Evolutionary conservation across 192 early-diverging fungal genomes (phyloP), one percentile per base, ranked within the genome.

Genomic region (Gryganskiella cystojenkinii): DNA sequence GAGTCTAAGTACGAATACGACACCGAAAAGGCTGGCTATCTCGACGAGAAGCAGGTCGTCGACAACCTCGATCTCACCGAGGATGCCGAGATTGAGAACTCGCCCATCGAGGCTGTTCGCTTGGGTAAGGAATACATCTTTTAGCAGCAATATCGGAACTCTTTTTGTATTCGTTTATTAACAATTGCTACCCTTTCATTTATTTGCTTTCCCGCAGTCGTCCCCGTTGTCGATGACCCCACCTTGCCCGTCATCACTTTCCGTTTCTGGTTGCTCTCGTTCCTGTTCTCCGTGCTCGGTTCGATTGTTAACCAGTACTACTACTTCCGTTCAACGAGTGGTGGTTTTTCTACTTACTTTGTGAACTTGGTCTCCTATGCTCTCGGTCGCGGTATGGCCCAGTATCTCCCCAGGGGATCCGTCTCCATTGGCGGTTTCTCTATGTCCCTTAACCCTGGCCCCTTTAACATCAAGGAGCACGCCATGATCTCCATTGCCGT

Each of bases 391-490:
- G 47, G 19, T 40, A 78, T 78, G 73, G 73, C 65, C 15, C 53
- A 15, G 2, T 15, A 3, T 14, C 58, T 60, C 14, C 58, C 58
- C 0, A 22, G 9, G 8, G 6, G 24, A 19, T 24, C 35, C 2
- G 15, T 42, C 14, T 7, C 43, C 11, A 5, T 60, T 22, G 20
- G 35, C 6, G 11, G 33, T 20, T 4, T 28, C n/a, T 20, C 27
- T 3, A 17, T 60, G 9, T 60, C 58, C 3, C 19, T 83, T 5
- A 80, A 83, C 44, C 62, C 68, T 44, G 59, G 73, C 20, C 73
- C 73, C 43, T 91, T 91, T 59, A 86, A 83, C 35, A 70, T 90
- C 60, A 91, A 91, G 46, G 90, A 91, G 65, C 90, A 90, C 30
- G 83, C 82, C 43, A 55, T 90, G 20, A 88, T 90, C 49, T 67